Percentiles rank a stretch among this genome's conserved stretches.
phyloP scores from a whole-genome alignment of 1,139 yeast species.

The Groenewaldozyma auringiensis region DNA sequence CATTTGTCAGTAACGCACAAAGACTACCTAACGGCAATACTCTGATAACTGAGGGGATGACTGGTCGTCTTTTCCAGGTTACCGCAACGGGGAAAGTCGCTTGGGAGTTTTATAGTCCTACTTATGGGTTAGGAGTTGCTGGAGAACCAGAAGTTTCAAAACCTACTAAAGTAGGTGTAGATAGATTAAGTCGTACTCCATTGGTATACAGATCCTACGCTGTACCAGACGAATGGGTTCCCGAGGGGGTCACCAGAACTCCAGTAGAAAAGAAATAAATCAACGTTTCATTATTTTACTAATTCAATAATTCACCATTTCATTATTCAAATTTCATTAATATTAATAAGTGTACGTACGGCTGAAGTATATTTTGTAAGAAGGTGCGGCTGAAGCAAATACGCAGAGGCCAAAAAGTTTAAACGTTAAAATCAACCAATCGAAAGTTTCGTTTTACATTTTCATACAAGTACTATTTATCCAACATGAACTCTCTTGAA shows the following conservation, averaged over 20 bases:
- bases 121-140: not conserved
- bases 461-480: not conserved
- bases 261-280: not conserved
- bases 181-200: not conserved
- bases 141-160: not conserved
- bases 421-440: not conserved
- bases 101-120: not conserved
- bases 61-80: not conserved
- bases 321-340: too few species aligned
- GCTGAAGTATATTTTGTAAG: too few species aligned
- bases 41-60: not conserved
- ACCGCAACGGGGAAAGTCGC: not conserved
- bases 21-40: not conserved
- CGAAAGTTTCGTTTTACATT: not conserved
- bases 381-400: too few species aligned
- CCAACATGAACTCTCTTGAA: conserved; percentile 2
- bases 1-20: not conserved
- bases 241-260: not conserved
- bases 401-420: too few species aligned
- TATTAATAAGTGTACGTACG: too few species aligned
- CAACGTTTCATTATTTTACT: too few species aligned
- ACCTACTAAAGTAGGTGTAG: not conserved
- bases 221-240: not conserved
- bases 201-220: not conserved
- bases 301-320: too few species aligned